Conservation (phyloP, 2,329 filamentous ascomycete species). For the Xylaria sp. region DNA sequence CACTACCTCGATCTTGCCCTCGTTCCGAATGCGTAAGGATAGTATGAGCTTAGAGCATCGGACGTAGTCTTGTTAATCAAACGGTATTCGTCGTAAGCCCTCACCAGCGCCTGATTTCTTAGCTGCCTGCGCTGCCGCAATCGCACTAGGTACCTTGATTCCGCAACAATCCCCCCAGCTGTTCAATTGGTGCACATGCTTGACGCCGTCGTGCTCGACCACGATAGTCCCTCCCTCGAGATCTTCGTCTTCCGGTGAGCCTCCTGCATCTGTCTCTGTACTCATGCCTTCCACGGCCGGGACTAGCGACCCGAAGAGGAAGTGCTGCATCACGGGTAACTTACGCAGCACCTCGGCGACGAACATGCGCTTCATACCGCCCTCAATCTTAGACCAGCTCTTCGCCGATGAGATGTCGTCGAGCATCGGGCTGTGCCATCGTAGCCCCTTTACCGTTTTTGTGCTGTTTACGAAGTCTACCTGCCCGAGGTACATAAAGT, state of each 20-base stretch:
- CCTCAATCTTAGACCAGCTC: conserved; percentile 91
- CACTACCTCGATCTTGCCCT: background rate
- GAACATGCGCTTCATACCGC: conserved; percentile 97
- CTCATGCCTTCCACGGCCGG: conserved; percentile 86
- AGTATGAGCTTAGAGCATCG: background rate
- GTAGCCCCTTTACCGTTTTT: conserved; percentile 92
- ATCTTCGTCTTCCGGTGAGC: conserved; percentile 60
- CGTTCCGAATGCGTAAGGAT: background rate
- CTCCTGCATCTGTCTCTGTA: conserved; percentile 64
- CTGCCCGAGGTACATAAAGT: conserved; percentile 92
- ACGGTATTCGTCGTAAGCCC: conserved; percentile 78
- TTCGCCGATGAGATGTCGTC: conserved; percentile 95
- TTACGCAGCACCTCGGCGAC: conserved; percentile 91
- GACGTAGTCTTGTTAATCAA: conserved; percentile 66
- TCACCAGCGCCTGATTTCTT: conserved; percentile 75
- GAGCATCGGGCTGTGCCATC: conserved; percentile 98
- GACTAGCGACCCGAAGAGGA: conserved; percentile 88
- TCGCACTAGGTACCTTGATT: conserved; percentile 94
- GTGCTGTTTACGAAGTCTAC: conserved; percentile 95
- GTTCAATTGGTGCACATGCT: conserved; percentile 75
- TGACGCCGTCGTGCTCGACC: conserved; percentile 71
- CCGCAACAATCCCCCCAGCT: conserved; percentile 97
- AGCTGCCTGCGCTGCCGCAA: conserved; percentile 90
- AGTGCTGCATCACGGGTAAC: conserved; percentile 98
- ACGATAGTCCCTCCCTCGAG: conserved; percentile 69